Base-by-base conservation (phyloP, 2,329 filamentous ascomycete species). In the Pseudogymnoascus sp. region DNA sequence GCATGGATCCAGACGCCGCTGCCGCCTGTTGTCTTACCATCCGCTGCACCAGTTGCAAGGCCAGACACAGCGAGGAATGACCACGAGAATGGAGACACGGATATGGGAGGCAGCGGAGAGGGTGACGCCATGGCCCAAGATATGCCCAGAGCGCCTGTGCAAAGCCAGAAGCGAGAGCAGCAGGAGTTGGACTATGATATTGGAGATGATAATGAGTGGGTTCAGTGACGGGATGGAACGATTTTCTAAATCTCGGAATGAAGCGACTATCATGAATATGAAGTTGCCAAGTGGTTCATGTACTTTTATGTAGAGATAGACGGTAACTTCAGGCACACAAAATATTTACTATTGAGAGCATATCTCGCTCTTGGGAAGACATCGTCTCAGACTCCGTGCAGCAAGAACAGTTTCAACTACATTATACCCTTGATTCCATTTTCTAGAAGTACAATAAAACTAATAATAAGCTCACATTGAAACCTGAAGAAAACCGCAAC, bases 1-100 rank as follows among this genome's bases (percentile, higher is more conserved):
- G 72, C 81, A 1, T 93, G 89, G 89, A 78, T 72, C n/a, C 64
- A 68, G 57, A 71, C 65, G 1, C 67, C 70, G 15, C 61, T 71
- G 0, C 66, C 69, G 12, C 67, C 70, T 1, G 64, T 69, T 8
- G 65, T 58, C 12, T 59, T 67, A 14, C 53, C 61, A 63, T 39
- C 14, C 39, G 28, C 37, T 41, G 18, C 61, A 61, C 33, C 33
- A 38, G 41, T 57, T 25, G 36, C 59, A 12, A 61, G 62, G 14
- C 36, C 57, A 33, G 64, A 62, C 30, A n/a, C 59, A 33, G 28
- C 30, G 8, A 64, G 62, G 12, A 35, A 36, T 47, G 60, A 61
- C 30, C 20, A 47, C 2, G 63, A 62, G 5, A 63, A 65, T 33
- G 65, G 66, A 28, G 67, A 66, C 58, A 64, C 50, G 20, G 58